Evolutionary conservation across 257 asterid genomes (phyloP), one percentile per base, ranked within the genome.

Genomic region (Solanum megistacrolobum): DNA sequence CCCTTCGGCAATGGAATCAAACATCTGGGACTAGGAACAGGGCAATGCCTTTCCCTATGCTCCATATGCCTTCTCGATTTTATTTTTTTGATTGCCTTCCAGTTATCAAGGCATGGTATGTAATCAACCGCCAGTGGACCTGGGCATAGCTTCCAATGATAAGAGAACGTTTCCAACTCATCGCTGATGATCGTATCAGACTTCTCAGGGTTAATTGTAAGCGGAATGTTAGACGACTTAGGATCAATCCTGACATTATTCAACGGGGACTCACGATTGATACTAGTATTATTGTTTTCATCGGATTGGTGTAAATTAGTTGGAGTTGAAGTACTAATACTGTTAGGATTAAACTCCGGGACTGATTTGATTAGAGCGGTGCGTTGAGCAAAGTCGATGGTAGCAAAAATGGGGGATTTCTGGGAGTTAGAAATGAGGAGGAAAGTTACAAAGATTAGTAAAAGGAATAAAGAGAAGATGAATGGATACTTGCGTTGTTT

Each of bases 41-140:
- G 99, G 88, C 99, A 97, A 89, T 97, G 99, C 91, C 99, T 90
- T 91, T 97, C 99, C 89, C 99, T 90, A 38, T 96, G 99, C 94
- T 97, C 97, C 97, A 92, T 94, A 55, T 90, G 98, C 91, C 91
- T 92, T 34, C 95, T 92, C 5, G 99, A 92, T 39, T 34, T 78
- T 88, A 96, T 88, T 18, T 87, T 90, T 92, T 91, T 94, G 18
- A 97, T 94, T 76, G 93, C 99, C 58, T 89, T 83, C 94, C 86
- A 83, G 76, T 97, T 97, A 88, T 97, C 99, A 92, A 97, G 92
- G 87, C 99, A 97, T 27, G 99, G 99, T 73, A 97, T 97, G 34
- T 88, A 94, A 91, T 96, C 99, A 69, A 90, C 94, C 7, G 92
- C 94, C 88, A 27, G 90, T 0, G 92, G 55, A 20, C 91, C 96